Conservation (phyloP, 2,329 filamentous ascomycete species). For the Diaporthe citri region DNA sequence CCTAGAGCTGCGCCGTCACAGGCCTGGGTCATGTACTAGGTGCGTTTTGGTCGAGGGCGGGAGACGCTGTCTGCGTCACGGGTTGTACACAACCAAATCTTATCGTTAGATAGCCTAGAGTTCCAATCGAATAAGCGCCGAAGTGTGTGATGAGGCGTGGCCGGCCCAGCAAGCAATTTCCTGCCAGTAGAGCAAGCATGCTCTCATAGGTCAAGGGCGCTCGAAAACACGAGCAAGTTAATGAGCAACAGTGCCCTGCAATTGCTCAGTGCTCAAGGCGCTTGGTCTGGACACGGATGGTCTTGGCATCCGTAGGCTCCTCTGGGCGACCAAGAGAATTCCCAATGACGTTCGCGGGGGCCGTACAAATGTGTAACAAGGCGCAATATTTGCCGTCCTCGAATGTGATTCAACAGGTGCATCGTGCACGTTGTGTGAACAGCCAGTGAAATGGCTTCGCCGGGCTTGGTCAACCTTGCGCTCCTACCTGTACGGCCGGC, state of each 20-base stretch:
- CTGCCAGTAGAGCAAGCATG: neutral
- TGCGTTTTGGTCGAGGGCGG: neutral
- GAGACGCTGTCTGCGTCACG: neutral
- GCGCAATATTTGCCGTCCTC: neutral
- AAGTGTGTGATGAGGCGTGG: neutral
- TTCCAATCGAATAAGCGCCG: neutral
- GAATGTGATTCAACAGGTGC: neutral
- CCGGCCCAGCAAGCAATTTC: neutral
- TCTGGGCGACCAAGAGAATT: neutral
- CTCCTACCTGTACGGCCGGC: neutral
- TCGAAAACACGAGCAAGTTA: neutral
- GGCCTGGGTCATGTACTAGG: neutral
- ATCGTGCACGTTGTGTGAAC: neutral
- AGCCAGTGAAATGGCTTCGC: slow-evolving; percentile 10
- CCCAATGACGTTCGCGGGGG: neutral
- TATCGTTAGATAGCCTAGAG: neutral
- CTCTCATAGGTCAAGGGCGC: neutral
- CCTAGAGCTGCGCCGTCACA: neutral
- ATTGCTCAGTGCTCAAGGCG: neutral
- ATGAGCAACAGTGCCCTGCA: neutral
- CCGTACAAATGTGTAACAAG: neutral
- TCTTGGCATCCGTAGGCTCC: neutral
- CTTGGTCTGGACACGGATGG: neutral
- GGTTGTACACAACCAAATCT: neutral
- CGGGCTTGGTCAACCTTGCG: neutral